A percentile compares a stretch with the other conserved stretches of the same genome.
Conservation (phyloP, 1,139 yeast genomes). For the Candida albicans region DNA sequence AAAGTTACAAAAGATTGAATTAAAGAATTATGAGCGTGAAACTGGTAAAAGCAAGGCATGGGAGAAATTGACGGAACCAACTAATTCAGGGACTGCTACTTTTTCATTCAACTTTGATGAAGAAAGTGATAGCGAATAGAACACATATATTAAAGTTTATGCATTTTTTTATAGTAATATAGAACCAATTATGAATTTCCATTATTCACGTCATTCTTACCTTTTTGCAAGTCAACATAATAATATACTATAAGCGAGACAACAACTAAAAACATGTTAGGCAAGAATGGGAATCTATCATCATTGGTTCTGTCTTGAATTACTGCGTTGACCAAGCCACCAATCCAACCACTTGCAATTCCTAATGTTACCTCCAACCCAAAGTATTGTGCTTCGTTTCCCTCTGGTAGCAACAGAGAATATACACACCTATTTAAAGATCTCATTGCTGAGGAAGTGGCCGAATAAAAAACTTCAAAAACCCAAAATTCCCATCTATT, state of each 20-base stretch:
- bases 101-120: conserved; percentile 32
- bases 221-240: conserved; percentile 34
- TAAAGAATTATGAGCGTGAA: conserved; percentile 14
- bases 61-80: conserved; percentile 22
- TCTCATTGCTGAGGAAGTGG: conserved; percentile 38
- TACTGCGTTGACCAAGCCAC: conserved; percentile 38
- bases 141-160: no score
- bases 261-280: conserved; percentile 33
- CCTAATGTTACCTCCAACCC: conserved; percentile 47
- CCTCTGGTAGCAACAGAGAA: conserved; percentile 41
- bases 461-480: conserved; percentile 39
- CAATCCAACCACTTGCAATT: conserved; percentile 47
- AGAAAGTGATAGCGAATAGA: conserved; percentile 23
- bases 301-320: conserved; percentile 44
- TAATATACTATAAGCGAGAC: conserved; percentile 26
- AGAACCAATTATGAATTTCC: background rate
- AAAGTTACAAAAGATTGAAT: conserved; percentile 24
- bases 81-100: conserved; percentile 2
- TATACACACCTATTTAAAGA: conserved; percentile 40
- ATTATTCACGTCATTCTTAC: conserved; percentile 27
- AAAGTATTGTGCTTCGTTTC: conserved; percentile 47
- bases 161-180: no score
- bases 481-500: conserved; percentile 48
- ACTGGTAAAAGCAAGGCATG: conserved; percentile 26
- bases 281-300: conserved; percentile 40